Base-by-base conservation (phyloP, 192 early-diverging fungal genomes). In the Chytriomyces sp. region DNA sequence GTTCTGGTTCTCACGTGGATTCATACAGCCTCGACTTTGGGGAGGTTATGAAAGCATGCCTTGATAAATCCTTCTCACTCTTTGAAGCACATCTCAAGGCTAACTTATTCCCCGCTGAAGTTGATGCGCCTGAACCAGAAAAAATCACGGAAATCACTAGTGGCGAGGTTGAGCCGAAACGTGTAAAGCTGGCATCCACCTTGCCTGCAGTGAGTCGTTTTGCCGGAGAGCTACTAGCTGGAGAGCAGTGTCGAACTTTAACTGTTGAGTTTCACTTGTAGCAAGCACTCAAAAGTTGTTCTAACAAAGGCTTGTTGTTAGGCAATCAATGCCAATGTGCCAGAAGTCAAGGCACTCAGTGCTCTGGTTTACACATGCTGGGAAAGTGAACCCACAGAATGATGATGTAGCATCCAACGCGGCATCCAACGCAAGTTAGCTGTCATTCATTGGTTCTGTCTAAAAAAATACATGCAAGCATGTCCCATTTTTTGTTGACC, bases 361-460 rank as follows among this genome's bases (percentile, higher is more conserved):
- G 81, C 80, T 1, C 53, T 84, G 4, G 64, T 84, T 55, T 84
- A 84, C 39, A 78, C 81, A 17, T 78, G 75, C 4, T 84, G 83
- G 83, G 82, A 84, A 32, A 73, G 70, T 39, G 54, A 60, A 19
- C n/a, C n/a, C n/a, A n/a, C n/a, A n/a, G n/a, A n/a, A n/a, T n/a
- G n/a, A n/a, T n/a, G n/a, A n/a, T n/a, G n/a, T n/a, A n/a, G n/a
- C n/a, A n/a, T n/a, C n/a, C n/a, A n/a, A n/a, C n/a, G n/a, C n/a
- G n/a, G n/a, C n/a, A n/a, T n/a, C n/a, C n/a, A n/a, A n/a, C n/a
- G n/a, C n/a, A n/a, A n/a, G n/a, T n/a, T n/a, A n/a, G n/a, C n/a
- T n/a, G n/a, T n/a, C n/a, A n/a, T n/a, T n/a, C n/a, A n/a, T n/a
- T n/a, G n/a, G n/a, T n/a, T n/a, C n/a, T n/a, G n/a, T n/a, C n/a